phyloP scores from a whole-genome alignment of 441 rosid species.

The Oxalis stricta region DNA sequence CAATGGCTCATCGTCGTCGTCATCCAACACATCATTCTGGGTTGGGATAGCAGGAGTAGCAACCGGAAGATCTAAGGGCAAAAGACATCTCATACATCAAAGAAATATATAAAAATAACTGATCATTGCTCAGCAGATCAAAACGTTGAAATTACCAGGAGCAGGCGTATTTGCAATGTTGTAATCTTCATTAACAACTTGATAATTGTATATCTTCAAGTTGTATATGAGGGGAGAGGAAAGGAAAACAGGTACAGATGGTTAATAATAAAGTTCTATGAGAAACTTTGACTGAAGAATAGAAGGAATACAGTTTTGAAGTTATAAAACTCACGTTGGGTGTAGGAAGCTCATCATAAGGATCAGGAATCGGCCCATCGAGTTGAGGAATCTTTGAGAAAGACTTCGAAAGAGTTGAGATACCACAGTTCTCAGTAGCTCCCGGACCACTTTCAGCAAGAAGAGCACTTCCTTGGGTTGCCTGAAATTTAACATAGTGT shows the following conservation, averaged over 20 bases:
- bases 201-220: constrained; percentile 79
- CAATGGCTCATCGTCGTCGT: constrained; percentile 75
- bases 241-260: neutral
- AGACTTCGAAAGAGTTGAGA: constrained; percentile 17
- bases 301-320: no score
- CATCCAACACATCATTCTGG: constrained; percentile 43
- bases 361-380: constrained; percentile 93
- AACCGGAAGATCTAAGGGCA: constrained; percentile 53
- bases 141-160: constrained; percentile 40
- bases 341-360: constrained; percentile 89
- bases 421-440: constrained; percentile 15
- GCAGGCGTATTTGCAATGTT: constrained; percentile 86
- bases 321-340: constrained; percentile 56
- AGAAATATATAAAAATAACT: neutral
- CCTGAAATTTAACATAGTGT: constrained; percentile 25
- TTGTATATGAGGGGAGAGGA: constrained; percentile 1
- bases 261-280: neutral
- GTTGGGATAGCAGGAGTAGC: constrained; percentile 51
- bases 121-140: neutral
- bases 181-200: constrained; percentile 73
- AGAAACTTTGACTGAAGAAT: no score
- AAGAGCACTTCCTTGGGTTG: constrained; percentile 16
- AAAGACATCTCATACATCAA: neutral
- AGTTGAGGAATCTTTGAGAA: constrained; percentile 60
- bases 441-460: constrained; percentile 8